Conservation (phyloP, 495 filamentous ascomycete species). For the Platismatia glauca region DNA sequence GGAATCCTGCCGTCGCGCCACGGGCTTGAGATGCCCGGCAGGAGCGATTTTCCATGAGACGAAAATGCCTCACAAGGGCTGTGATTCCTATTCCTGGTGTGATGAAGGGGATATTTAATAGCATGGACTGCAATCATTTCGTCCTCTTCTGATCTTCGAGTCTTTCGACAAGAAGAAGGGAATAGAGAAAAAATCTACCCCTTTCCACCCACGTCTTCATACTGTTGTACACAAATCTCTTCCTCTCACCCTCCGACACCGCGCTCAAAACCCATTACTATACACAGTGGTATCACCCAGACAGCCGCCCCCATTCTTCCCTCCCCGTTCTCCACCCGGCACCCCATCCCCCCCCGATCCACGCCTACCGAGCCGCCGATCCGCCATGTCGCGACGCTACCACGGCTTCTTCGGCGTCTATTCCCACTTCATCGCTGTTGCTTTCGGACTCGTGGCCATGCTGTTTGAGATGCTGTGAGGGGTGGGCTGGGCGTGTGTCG, state of each 20-base stretch:
- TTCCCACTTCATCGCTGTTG: conserved; percentile 9
- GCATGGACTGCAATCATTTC: background rate
- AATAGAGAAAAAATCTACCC: too few relatives aligned
- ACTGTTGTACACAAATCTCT: background rate
- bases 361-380: background rate
- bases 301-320: background rate
- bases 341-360: background rate
- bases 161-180: too few relatives aligned
- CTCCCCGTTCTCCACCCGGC: background rate
- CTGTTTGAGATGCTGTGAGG: conserved; percentile 2
- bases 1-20: background rate
- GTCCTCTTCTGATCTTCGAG: too few relatives aligned
- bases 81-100: background rate
- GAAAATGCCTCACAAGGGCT: background rate
- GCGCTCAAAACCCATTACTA: too few relatives aligned
- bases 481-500: background rate
- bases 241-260: too few relatives aligned
- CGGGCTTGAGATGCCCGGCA: background rate
- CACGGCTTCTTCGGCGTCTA: conserved; percentile 19
- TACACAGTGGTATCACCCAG: too few relatives aligned
- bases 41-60: background rate
- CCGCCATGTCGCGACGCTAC: conserved; percentile 13
- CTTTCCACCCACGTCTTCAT: background rate
- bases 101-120: background rate
- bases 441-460: conserved; percentile 6